phyloP scores from a whole-genome alignment of 352 stramenopile species.

The Discostella stelligera region DNA sequence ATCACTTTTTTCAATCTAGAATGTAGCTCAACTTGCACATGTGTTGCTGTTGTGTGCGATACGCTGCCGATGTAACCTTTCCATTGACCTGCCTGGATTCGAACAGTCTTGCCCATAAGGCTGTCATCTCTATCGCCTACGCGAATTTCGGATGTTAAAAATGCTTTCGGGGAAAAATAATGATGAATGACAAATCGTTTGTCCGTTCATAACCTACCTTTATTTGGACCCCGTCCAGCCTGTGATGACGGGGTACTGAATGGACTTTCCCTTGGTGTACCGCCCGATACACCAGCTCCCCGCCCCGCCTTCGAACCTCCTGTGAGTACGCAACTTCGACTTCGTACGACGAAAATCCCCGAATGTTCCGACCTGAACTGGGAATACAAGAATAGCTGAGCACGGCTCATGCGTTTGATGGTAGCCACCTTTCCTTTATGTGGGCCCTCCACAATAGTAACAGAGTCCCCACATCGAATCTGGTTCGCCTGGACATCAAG shows the following conservation, averaged over 20 bases:
- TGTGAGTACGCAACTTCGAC: slow-evolving; percentile 78
- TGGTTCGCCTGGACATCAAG: slow-evolving; percentile 82
- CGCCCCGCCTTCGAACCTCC: slow-evolving; percentile 58
- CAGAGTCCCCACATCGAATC: slow-evolving; percentile 80
- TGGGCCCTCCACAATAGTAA: slow-evolving; percentile 80
- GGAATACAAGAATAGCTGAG: slow-evolving; percentile 84
- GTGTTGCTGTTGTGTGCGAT: slow-evolving; percentile 76
- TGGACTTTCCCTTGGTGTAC: slow-evolving; percentile 55
- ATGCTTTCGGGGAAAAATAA: background rate
- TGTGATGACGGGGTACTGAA: slow-evolving; percentile 76
- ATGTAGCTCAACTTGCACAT: slow-evolving; percentile 84
- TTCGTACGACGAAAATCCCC: slow-evolving; percentile 83
- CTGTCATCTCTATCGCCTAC: slow-evolving; percentile 68
- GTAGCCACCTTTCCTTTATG: slow-evolving; percentile 83
- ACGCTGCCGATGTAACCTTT: slow-evolving; percentile 84
- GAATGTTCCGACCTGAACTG: slow-evolving; percentile 80
- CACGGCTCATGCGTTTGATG: slow-evolving; percentile 82
- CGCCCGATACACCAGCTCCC: slow-evolving; percentile 30
- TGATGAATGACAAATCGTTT: background rate
- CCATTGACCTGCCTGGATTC: slow-evolving; percentile 81
- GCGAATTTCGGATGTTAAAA: slow-evolving; percentile 9
- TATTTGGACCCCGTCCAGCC: slow-evolving; percentile 40
- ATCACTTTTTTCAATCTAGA: slow-evolving; percentile 84
- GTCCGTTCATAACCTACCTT: slow-evolving; percentile 24
- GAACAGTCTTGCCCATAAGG: slow-evolving; percentile 82